Evolutionary conservation across 1,284 basidiomycete species (phyloP).

Genomic region (Fomitiporia mediterranea): DNA sequence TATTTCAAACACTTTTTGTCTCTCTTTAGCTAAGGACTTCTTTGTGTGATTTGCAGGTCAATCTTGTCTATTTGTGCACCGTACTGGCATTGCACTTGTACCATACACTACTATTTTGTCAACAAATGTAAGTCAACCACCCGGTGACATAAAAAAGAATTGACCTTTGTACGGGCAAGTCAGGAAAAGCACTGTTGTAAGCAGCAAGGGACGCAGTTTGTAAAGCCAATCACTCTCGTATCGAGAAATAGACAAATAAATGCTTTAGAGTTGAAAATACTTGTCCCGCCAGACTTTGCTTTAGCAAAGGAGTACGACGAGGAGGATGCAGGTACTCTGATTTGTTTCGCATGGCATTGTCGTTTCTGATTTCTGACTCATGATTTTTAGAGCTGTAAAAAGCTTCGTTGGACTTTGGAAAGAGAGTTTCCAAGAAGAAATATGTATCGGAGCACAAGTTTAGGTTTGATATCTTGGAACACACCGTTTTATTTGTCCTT

Average conservation of each 20-base stretch:
- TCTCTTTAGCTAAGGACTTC: too few relatives aligned
- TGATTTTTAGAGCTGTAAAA: too few relatives aligned
- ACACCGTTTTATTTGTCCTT: slow-evolving; percentile 67
- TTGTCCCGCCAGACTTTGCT: slow-evolving; percentile 54
- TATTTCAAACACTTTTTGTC: too few relatives aligned
- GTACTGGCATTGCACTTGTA: too few relatives aligned
- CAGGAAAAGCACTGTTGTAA: too few relatives aligned
- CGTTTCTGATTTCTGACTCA: too few relatives aligned
- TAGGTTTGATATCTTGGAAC: slow-evolving; percentile 75
- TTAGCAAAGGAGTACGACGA: slow-evolving; percentile 27
- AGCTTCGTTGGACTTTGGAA: background rate
- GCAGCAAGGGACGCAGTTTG: slow-evolving; percentile 71
- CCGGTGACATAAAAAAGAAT: too few relatives aligned
- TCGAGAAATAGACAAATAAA: slow-evolving; percentile 85
- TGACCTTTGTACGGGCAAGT: too few relatives aligned
- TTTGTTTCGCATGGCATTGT: background rate
- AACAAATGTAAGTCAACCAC: too few relatives aligned
- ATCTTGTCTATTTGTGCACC: too few relatives aligned
- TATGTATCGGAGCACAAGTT: slow-evolving; percentile 54
- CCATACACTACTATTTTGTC: too few relatives aligned
- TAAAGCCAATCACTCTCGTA: slow-evolving; percentile 78
- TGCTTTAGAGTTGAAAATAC: slow-evolving; percentile 60
- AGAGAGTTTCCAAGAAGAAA: background rate
- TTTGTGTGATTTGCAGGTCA: too few relatives aligned
- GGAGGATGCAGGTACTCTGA: slow-evolving; percentile 19